Base-by-base conservation (phyloP, 768 basidiomycete genomes). In the Mycena olivaceomarginata region DNA sequence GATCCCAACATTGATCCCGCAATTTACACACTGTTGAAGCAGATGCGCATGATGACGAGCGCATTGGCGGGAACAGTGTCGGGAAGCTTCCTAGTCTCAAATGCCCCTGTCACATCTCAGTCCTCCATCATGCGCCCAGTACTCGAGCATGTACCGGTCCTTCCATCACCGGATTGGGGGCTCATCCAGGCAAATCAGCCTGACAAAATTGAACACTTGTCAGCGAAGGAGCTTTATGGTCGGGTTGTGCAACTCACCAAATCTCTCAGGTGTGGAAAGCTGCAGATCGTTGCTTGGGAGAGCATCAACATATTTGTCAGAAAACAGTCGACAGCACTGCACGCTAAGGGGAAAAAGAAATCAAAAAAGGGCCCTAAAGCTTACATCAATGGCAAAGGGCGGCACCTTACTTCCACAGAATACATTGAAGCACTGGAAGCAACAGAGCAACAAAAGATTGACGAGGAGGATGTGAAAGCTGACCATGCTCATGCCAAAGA, bases 81-180 rank as follows among this genome's bases (percentile, higher is more conserved):
- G 5, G 82, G 82, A 18, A 75, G 74, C 3, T 80, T 78, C 53
- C 77, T 83, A 4, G 65, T 83, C 48, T 72, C 75, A 15, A 74
- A 82, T 45, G 53, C 65, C 5, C 59, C 65, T 13, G 53, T 83
- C 11, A 77, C 76, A 9, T 77, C 75, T 25, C 16, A 51, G 22
- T 41, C 63, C 40, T n/a, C 51, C 0, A 57, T 80, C 31, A 6
- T 57, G 4, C 2, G 41, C 0, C 81, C 82, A 0, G 74, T 79
- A 7, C 70, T 81, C 45, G 12, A 37, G 9, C 31, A 31, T 3
- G 31, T 31, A 31, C 31, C 3, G 31, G 31, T 31, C 31, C 31
- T 31, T 31, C 31, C 31, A 45, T 45, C 4, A 45, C 43, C 43
- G 9, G 2, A 45, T 45, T 45, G 43, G 43, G 43, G 43, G 43